A percentile compares a stretch with the other conserved stretches of the same genome.
Conservation (phyloP, 1,284 basidiomycete genomes). For the Fistulina hepatica region DNA sequence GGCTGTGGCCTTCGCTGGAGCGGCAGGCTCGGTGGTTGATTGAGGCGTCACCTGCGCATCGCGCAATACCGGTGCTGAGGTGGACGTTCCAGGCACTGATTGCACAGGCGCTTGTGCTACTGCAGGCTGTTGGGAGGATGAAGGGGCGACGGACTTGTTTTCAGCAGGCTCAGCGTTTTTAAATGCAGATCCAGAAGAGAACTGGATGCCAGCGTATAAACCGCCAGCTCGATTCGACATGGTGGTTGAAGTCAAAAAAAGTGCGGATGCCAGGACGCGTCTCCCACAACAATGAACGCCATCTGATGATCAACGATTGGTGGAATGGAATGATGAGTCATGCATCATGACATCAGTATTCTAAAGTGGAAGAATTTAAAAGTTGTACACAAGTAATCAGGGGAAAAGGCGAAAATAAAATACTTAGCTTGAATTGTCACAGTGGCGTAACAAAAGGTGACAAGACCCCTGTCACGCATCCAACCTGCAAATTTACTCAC, state of each 20-base stretch:
- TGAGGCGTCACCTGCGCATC: conserved; percentile 15
- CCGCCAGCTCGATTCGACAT: conserved; percentile 10
- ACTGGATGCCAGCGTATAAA: conserved; percentile 12
- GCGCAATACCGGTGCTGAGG: conserved; percentile 20
- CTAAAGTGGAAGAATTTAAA: no score
- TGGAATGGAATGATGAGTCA: no score
- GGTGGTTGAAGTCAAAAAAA: conserved; percentile 8
- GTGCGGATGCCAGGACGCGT: no score
- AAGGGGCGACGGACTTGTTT: neutral
- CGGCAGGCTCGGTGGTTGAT: conserved; percentile 25
- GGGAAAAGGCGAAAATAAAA: no score
- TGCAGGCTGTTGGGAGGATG: conserved; percentile 2
- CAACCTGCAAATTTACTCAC: no score
- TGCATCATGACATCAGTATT: no score
- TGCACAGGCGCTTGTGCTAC: conserved; percentile 1
- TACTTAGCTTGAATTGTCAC: no score
- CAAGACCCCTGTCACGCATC: no score
- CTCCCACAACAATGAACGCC: no score
- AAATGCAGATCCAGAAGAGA: conserved; percentile 13
- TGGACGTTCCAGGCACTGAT: conserved; percentile 3
- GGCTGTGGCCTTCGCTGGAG: conserved; percentile 65
- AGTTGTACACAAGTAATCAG: no score
- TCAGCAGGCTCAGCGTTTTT: conserved; percentile 6
- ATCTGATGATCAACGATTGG: no score
- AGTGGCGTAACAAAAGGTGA: no score